Percentiles rank a stretch among this genome's conserved stretches.
phyloP scores from a whole-genome alignment of 306 rosid species.

The Pyrus bretschneideri region DNA sequence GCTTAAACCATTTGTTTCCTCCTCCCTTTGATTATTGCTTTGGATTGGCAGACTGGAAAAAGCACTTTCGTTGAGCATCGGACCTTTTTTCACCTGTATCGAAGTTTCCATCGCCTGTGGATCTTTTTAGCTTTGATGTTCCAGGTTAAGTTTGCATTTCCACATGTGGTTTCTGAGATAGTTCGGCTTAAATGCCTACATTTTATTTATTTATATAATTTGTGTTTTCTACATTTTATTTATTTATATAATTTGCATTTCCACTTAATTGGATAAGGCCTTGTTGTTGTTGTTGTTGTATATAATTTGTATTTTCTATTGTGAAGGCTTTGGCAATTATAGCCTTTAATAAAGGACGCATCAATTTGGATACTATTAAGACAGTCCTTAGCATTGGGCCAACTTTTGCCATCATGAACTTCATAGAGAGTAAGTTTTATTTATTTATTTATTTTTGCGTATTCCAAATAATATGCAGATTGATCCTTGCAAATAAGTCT shows the following conservation, averaged over 20 bases:
- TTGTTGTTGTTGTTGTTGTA: neutral
- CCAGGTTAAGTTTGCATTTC: constrained; percentile 50
- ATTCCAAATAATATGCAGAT: constrained; percentile 12
- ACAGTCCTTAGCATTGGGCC: constrained; percentile 82
- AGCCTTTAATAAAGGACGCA: constrained; percentile 55
- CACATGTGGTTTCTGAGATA: constrained; percentile 11
- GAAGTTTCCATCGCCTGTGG: constrained; percentile 99
- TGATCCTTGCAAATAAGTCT: neutral
- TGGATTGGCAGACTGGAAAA: constrained; percentile 76
- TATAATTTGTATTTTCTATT: constrained; percentile 18
- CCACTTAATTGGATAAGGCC: neutral
- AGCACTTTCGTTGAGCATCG: constrained; percentile 96
- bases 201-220: neutral
- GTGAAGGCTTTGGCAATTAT: constrained; percentile 73
- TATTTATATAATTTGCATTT: too few species aligned
- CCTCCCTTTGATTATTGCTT: neutral
- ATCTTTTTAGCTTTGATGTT: constrained; percentile 88
- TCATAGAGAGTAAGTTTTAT: constrained; percentile 58
- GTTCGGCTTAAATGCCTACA: neutral
- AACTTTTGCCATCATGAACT: constrained; percentile 75
- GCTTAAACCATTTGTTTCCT: neutral
- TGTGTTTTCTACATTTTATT: constrained; percentile 11
- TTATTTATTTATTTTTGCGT: neutral
- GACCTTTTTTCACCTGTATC: constrained; percentile 77
- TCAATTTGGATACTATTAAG: constrained; percentile 66